Conservation (phyloP, 2,329 filamentous ascomycete species). For the Berkeleyomyces rouxiae region DNA sequence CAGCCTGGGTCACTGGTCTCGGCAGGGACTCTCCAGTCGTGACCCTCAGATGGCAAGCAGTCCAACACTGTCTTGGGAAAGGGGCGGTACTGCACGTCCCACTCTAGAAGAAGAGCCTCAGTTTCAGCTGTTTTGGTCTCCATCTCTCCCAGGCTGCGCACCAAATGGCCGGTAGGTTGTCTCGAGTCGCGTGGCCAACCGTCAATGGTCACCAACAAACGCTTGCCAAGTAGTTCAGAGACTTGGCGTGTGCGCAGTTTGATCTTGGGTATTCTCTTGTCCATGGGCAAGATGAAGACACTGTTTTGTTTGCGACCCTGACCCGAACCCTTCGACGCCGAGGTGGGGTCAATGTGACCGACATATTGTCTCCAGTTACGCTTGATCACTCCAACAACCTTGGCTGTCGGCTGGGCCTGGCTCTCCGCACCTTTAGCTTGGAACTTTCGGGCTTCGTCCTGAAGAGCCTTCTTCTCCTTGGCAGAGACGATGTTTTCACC, state of each 20-base stretch:
- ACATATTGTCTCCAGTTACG: conserved; percentile 98
- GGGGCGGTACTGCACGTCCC: conserved; percentile 92
- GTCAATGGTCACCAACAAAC: conserved; percentile 84
- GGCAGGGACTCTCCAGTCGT: conserved; percentile 83
- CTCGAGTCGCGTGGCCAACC: conserved; percentile 87
- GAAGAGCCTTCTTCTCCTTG: conserved; percentile 67
- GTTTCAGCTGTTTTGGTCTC: conserved; percentile 98
- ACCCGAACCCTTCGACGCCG: conserved; percentile 54
- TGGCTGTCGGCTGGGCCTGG: conserved; percentile 74
- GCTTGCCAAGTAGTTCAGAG: conserved; percentile 73
- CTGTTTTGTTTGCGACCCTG: conserved; percentile 76
- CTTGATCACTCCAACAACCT: conserved; percentile 81
- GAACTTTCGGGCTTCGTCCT: conserved; percentile 77
- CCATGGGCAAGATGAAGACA: conserved; percentile 93
- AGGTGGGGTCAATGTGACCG: conserved; percentile 80
- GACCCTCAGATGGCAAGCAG: conserved; percentile 78
- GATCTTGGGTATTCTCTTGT: conserved; percentile 95
- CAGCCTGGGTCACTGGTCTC: conserved; percentile 69
- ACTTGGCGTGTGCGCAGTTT: conserved; percentile 82
- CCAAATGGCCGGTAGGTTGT: conserved; percentile 84
- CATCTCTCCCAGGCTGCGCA: conserved; percentile 79
- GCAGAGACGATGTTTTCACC: conserved; percentile 52
- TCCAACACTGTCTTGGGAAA: conserved; percentile 93
- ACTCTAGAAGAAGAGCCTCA: conserved; percentile 82
- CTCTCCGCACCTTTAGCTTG: conserved; percentile 64